Evolutionary conservation across 129 eudicot species (phyloP).

Genomic region (Logfia minima): DNA sequence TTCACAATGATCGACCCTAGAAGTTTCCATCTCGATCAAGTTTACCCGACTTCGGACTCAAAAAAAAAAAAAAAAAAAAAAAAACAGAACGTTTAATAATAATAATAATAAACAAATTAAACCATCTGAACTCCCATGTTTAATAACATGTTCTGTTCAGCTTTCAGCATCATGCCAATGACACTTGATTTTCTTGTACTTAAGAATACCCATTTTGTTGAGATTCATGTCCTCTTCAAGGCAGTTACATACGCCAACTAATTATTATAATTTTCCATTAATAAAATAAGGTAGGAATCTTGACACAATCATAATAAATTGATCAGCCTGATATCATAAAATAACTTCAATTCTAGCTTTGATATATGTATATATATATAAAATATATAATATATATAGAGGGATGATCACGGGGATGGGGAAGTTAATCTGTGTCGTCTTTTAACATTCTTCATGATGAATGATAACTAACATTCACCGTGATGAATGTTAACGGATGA

Average conservation of each 20-base stretch:
- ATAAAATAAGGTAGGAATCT: constrained; percentile 27
- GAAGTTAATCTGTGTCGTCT: too few relatives aligned
- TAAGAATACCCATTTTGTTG: constrained; percentile 31
- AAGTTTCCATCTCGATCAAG: constrained; percentile 8
- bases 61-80: too few relatives aligned
- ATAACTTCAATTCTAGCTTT: not conserved
- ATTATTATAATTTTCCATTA: constrained; percentile 2
- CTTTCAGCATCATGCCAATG: constrained; percentile 38
- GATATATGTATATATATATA: too few relatives aligned
- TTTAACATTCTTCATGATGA: too few relatives aligned
- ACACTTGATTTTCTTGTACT: constrained; percentile 37
- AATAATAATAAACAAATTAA: constrained; percentile 13
- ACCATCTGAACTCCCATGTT: not conserved
- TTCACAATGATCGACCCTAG: constrained; percentile 13
- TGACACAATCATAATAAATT: constrained; percentile 26
- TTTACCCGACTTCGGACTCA: constrained; percentile 12
- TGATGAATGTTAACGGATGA: too few relatives aligned
- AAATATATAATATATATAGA: too few relatives aligned
- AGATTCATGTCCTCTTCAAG: constrained; percentile 41
- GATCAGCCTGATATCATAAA: not conserved
- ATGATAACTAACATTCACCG: too few relatives aligned
- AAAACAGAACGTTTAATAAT: not conserved
- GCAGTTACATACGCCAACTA: constrained; percentile 40
- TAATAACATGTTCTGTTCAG: constrained; percentile 33
- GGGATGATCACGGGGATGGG: too few relatives aligned